Conservation (phyloP, 805 yeast genomes). For the Suhomyces sp. region DNA sequence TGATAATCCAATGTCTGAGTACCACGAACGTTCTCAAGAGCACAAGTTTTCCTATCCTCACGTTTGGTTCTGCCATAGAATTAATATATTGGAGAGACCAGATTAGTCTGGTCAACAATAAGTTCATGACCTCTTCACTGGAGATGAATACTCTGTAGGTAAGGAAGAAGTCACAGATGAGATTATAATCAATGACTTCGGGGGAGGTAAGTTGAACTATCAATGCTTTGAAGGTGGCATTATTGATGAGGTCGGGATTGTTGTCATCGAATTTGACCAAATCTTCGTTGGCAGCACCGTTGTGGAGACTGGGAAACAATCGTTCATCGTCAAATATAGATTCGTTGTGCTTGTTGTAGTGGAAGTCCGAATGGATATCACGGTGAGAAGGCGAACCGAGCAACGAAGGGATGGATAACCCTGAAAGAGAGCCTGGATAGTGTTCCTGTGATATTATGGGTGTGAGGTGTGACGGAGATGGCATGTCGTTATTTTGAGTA, state of each 20-base stretch:
- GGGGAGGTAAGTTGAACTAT: constrained; percentile 70
- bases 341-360: constrained; percentile 38
- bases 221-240: constrained; percentile 45
- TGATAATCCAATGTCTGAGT: constrained; percentile 84
- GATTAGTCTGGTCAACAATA: constrained; percentile 61
- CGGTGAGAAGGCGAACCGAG: too few species aligned
- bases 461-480: too few species aligned
- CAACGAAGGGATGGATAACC: too few species aligned
- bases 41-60: constrained; percentile 59
- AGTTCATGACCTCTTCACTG: constrained; percentile 55
- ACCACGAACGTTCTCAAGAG: constrained; percentile 82
- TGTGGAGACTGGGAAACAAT: constrained; percentile 32
- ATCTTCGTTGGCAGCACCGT: constrained; percentile 15
- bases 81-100: constrained; percentile 63
- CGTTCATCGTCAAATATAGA: constrained; percentile 36
- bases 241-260: constrained; percentile 32
- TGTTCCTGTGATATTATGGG: too few species aligned
- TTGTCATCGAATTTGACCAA: constrained; percentile 36
- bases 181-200: constrained; percentile 69
- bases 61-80: constrained; percentile 23
- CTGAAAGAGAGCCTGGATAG: too few species aligned
- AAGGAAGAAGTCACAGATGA: constrained; percentile 81
- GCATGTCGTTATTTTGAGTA: too few species aligned
- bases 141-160: constrained; percentile 73
- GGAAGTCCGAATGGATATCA: constrained; percentile 23